A percentile compares a stretch with the other conserved stretches of the same genome.
phyloP scores from a whole-genome alignment of 495 filamentous ascomycete genomes.

The Neurospora africana region DNA sequence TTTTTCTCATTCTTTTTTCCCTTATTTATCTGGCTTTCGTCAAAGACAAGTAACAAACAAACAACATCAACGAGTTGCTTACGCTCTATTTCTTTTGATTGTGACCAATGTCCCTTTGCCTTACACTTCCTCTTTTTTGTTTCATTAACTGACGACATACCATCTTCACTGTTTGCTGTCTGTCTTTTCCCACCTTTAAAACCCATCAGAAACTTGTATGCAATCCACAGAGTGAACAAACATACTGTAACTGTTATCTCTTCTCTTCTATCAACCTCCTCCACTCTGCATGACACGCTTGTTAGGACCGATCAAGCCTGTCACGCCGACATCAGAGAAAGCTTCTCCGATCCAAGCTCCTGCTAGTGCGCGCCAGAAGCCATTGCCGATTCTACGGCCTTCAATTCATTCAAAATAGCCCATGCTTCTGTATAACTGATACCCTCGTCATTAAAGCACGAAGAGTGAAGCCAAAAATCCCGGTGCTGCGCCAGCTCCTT shows the following conservation, averaged over 20 bases:
- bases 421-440: not conserved
- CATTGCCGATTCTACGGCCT: not conserved
- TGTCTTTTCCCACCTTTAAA: not conserved
- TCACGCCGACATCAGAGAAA: not conserved
- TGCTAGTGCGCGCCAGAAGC: not conserved
- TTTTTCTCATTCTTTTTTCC: not conserved
- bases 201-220: not conserved
- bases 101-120: not conserved
- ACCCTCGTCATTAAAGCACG: slow-evolving; percentile 5
- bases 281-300: not conserved
- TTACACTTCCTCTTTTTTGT: not conserved
- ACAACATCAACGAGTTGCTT: not conserved
- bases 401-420: not conserved
- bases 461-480: slow-evolving; percentile 25
- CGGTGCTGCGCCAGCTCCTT: not conserved
- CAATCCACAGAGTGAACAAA: not conserved
- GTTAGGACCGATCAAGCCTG: not conserved
- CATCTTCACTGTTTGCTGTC: not conserved
- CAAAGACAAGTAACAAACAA: not conserved
- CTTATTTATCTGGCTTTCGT: not conserved
- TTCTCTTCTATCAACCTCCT: not conserved
- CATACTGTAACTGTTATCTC: not conserved
- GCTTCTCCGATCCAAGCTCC: not conserved
- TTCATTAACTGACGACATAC: not conserved
- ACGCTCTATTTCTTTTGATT: not conserved